Base-by-base conservation (phyloP, 1,139 yeast species). In the Magnusiomyces suaveolens region DNA sequence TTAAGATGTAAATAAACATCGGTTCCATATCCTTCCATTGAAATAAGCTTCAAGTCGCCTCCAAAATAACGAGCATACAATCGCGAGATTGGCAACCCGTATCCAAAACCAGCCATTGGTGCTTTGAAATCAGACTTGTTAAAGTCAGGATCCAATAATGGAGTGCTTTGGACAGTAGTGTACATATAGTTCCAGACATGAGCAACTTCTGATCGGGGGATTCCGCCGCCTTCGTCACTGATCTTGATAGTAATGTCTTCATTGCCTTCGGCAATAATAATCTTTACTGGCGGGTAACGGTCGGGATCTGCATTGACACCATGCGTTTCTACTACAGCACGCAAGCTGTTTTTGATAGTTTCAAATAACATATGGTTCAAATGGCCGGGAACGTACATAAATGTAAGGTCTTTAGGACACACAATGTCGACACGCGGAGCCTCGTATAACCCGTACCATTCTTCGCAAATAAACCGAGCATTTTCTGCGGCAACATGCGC, bases 11-110 rank as follows among this genome's bases (percentile, higher is more conserved):
- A 72, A 65, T 88, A 89, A 1, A 87, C 96, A 68, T 88, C 96
- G 0, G 96, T 89, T 12, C 97, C 97, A 63, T 87, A 88, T 14
- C 96, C 96, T 69, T 88, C 96, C 95, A 88, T 87, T 43, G 89
- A 82, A 57, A 87, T 87, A 64, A 89, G 75, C 65, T 84, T 85
- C 69, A 88, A 76, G 64, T 88, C 96, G 1, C 97, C 96, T 2
- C 96, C 95, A 66, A 89, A 88, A 67, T 89, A 89, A 60, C 90
- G 83, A 0, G 96, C 89, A 62, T 89, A 89, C 46, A 89, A 75
- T 59, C 96, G 72, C 51, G 92, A 83, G 57, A 89, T 83, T 1
- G 96, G 96, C 63, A 88, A 75, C 0, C 97, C 96, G 65, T 88
- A 90, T 43, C 96, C 96, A 63, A 86, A 85, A 0, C 96, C 97